Evolutionary conservation across 805 yeast genomes (phyloP).

Genomic region (Schizosaccharomyces osmophilus): DNA sequence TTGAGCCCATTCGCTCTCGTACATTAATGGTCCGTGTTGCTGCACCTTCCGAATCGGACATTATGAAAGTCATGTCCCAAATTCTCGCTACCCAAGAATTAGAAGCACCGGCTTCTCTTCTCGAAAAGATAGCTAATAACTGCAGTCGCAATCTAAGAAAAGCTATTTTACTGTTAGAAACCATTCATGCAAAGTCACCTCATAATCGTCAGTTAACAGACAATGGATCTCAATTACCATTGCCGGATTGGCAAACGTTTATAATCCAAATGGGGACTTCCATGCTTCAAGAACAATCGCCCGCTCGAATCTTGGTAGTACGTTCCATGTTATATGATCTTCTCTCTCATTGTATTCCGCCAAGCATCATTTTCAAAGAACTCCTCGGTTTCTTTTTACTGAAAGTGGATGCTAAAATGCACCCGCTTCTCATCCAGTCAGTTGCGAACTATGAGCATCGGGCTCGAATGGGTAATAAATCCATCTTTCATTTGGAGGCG

Average conservation of each 20-base stretch:
- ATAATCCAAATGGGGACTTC: slow-evolving; percentile 36
- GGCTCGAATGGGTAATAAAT: slow-evolving; percentile 60
- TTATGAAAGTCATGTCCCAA: slow-evolving; percentile 26
- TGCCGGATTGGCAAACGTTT: slow-evolving; percentile 80
- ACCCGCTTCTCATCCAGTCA: slow-evolving; percentile 27
- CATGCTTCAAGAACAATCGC: slow-evolving; percentile 33
- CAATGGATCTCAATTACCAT: slow-evolving; percentile 26
- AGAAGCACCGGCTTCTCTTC: slow-evolving; percentile 17
- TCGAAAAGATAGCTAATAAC: slow-evolving; percentile 27
- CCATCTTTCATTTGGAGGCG: slow-evolving; percentile 86
- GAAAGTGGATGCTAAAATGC: slow-evolving; percentile 12
- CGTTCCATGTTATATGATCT: slow-evolving; percentile 58
- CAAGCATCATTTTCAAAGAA: slow-evolving; percentile 44
- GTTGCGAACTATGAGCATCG: slow-evolving; percentile 54
- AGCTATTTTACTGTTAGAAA: slow-evolving; percentile 57
- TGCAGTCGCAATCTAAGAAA: slow-evolving; percentile 54
- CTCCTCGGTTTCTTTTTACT: background rate
- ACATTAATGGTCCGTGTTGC: slow-evolving; percentile 71
- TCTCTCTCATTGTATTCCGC: slow-evolving; percentile 81
- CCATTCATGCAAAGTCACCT: slow-evolving; percentile 23
- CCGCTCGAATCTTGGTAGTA: slow-evolving; percentile 19
- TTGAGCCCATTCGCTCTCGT: slow-evolving; percentile 83
- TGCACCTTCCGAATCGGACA: slow-evolving; percentile 44
- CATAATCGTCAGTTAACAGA: slow-evolving; percentile 1
- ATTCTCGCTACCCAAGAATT: slow-evolving; percentile 36